phyloP scores from a whole-genome alignment of 352 stramenopile genomes.

The Globisporangium carolinianum region DNA sequence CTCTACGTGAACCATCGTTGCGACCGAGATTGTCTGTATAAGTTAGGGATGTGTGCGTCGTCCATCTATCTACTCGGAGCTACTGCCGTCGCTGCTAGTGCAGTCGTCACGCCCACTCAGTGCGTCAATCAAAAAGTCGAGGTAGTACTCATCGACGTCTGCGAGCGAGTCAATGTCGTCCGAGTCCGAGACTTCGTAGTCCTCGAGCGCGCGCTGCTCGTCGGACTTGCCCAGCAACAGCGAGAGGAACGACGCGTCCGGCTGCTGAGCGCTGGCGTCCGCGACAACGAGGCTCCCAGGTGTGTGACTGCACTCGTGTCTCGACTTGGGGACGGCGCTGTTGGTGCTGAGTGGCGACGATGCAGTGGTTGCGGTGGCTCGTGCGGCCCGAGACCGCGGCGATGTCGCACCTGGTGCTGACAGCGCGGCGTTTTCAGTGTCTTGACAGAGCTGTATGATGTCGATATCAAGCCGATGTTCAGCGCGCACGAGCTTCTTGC shows the following conservation, averaged over 20 bases:
- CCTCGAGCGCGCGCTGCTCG: conserved; percentile 16
- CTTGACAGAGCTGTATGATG: conserved; percentile 4
- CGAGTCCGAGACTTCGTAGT: background rate
- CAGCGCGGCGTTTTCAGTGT: background rate
- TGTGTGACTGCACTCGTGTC: background rate
- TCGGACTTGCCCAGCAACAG: background rate
- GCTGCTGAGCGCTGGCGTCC: conserved; percentile 9
- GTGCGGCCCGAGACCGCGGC: background rate
- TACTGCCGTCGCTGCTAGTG: conserved; percentile 42
- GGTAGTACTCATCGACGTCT: conserved; percentile 6
- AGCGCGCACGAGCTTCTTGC: conserved; percentile 34
- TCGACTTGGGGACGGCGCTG: background rate
- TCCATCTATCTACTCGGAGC: background rate
- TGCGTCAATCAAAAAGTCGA: conserved; percentile 7
- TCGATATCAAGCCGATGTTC: conserved; percentile 47
- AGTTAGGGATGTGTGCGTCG: background rate
- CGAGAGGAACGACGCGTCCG: background rate
- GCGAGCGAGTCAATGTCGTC: conserved; percentile 21
- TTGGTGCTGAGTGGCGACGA: background rate
- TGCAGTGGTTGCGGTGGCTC: background rate
- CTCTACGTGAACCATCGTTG: too few relatives aligned
- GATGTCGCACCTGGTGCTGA: conserved; percentile 13
- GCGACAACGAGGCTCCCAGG: background rate
- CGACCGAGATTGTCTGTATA: background rate
- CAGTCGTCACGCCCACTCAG: conserved; percentile 34